Base-by-base conservation (phyloP, 2,329 filamentous ascomycete genomes). In the Claviceps humidiphila region DNA sequence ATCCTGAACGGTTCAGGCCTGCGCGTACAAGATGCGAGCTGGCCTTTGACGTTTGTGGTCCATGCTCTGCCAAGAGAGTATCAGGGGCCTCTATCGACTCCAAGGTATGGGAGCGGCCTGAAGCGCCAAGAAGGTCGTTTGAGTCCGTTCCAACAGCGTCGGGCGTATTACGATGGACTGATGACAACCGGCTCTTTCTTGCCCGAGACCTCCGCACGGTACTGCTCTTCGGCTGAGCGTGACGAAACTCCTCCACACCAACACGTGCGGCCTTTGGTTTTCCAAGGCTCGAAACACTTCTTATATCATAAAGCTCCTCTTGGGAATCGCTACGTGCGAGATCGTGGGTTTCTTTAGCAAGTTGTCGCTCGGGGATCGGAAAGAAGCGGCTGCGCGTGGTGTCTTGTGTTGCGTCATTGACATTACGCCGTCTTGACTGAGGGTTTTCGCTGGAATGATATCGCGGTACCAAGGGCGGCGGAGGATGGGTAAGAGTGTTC, bases 141-240 rank as follows among this genome's bases (percentile, higher is more conserved):
- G 41, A n/a, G 17, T 13, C 9, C 9, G 47, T 50, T 37, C 34
- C 7, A 14, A 13, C 5, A 3, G 16, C 22, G 26, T 13, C 37
- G 16, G 34, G 40, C 22, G 1, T 26, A 14, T 44, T 42, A 11
- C 30, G 11, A 14, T n/a, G 2, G 22, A 8, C 82, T 5, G 22
- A 38, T n/a, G 37, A 37, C 11, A 24, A 34, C 20, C 52, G 14
- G 13, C 38, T 47, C 4, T 43, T 51, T 46, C 52, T 49, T 22
- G 8, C 14, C 13, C 47, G 47, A 13, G 22, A 26, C 34, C 39
- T 50, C 41, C 39, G 46, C 9, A 8, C 37, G 4, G 30, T 26
- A 39, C 26, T 20, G 20, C 3, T 48, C 39, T 44, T 48, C 38
- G 40, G 45, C 4, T 49, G 45, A 26, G 30, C n/a, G 38, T 22